Percentiles rank a stretch among this genome's conserved stretches.
phyloP scores from a whole-genome alignment of 768 basidiomycete genomes.

The Ephemerocybe angulata region DNA sequence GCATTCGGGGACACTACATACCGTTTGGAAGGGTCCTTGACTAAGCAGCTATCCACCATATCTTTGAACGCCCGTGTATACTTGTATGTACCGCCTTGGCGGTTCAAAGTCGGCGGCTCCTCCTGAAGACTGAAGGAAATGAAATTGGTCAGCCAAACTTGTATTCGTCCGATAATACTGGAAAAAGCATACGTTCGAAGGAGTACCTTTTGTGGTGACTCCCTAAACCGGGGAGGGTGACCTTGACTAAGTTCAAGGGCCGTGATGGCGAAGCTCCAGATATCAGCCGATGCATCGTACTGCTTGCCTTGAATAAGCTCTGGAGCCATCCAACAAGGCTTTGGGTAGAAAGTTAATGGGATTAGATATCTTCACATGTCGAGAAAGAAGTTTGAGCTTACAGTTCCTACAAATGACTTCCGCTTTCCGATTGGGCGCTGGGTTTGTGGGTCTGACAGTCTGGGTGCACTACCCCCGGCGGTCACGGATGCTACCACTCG shows the following conservation, averaged over 20 bases:
- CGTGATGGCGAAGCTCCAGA: conserved; percentile 97
- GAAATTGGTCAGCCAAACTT: neutral
- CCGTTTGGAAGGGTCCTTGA: conserved; percentile 82
- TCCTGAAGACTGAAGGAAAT: conserved; percentile 57
- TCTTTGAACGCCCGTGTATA: conserved; percentile 84
- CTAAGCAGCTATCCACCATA: conserved; percentile 75
- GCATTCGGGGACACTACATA: conserved; percentile 18
- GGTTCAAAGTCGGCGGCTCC: conserved; percentile 72
- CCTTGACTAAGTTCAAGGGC: conserved; percentile 87
- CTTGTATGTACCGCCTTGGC: conserved; percentile 64
- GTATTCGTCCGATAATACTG: neutral
- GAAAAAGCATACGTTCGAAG: conserved; percentile 55
- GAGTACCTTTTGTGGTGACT: conserved; percentile 69
- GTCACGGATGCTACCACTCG: conserved; percentile 26
- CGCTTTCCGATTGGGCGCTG: conserved; percentile 66
- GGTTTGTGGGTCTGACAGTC: conserved; percentile 14
- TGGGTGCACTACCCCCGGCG: conserved; percentile 25
- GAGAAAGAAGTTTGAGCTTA: conserved; percentile 28
- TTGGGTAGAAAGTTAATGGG: neutral
- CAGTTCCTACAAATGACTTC: conserved; percentile 91
- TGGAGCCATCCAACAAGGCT: conserved; percentile 98
- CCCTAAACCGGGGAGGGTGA: conserved; percentile 77
- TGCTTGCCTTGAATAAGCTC: conserved; percentile 82
- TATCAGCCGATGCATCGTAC: conserved; percentile 86
- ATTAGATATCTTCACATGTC: neutral